Evolutionary conservation across 2,329 filamentous ascomycete genomes (phyloP).

Genomic region (Colletotrichum musae): DNA sequence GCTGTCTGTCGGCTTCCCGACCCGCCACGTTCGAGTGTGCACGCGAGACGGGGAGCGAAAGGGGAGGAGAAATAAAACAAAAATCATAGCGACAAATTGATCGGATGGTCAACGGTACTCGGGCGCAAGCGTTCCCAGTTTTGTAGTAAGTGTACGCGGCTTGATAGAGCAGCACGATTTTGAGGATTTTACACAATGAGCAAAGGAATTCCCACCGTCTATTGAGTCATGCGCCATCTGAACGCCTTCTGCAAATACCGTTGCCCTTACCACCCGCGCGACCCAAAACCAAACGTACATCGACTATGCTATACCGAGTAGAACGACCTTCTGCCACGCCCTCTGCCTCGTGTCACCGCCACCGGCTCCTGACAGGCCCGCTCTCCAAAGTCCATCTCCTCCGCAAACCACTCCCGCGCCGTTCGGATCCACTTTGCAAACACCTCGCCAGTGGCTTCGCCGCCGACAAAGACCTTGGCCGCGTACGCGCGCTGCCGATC

Average conservation of each 20-base stretch:
- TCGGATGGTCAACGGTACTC: conserved; percentile 10
- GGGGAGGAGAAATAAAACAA: neutral
- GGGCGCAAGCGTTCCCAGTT: neutral
- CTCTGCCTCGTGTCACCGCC: neutral
- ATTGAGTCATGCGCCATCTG: neutral
- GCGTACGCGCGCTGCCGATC: neutral
- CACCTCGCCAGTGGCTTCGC: conserved; percentile 1
- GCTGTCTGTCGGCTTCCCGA: conserved; percentile 17
- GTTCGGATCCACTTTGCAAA: conserved; percentile 13
- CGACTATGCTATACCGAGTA: neutral
- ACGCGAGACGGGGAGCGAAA: neutral
- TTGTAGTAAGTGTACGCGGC: conserved; percentile 10
- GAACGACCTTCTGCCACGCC: neutral
- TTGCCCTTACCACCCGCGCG: neutral
- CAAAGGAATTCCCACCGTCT: conserved; percentile 1
- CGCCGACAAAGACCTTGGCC: conserved; percentile 22
- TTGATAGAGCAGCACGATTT: conserved; percentile 23
- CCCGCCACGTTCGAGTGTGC: neutral
- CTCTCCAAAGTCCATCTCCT: conserved; percentile 19
- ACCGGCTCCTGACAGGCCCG: conserved; percentile 17
- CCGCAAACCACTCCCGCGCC: neutral
- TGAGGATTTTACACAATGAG: conserved; percentile 10
- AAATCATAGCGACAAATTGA: conserved; percentile 7
- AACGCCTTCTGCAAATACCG: neutral
- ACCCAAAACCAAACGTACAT: neutral